Evolutionary conservation across 257 asterid species (phyloP).

Genomic region (Forsythia viridissima): DNA sequence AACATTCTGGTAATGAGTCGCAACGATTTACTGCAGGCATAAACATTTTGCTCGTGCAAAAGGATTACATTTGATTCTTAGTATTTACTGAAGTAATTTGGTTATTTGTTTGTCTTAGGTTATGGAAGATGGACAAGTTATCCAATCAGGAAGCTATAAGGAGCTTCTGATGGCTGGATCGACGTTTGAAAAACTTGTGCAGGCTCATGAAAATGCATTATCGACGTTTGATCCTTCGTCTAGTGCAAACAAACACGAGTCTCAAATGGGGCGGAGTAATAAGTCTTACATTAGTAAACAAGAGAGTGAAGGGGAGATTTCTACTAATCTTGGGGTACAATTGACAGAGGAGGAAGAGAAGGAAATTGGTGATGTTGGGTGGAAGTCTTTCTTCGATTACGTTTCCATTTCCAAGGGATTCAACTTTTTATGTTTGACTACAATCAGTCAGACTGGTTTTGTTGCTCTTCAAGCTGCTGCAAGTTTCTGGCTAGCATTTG

Average conservation of each 20-base stretch:
- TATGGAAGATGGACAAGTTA: constrained; percentile 53
- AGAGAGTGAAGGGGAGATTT: constrained; percentile 43
- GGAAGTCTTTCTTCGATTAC: constrained; percentile 57
- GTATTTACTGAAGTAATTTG: background rate
- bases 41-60: background rate
- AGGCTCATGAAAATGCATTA: constrained; percentile 52
- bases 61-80: background rate
- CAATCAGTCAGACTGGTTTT: constrained; percentile 44
- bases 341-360: constrained; percentile 75
- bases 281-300: constrained; percentile 25
- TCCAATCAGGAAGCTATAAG: constrained; percentile 61
- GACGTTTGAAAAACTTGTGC: constrained; percentile 63
- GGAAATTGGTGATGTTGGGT: constrained; percentile 52
- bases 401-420: constrained; percentile 50
- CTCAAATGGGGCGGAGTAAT: constrained; percentile 19
- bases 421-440: constrained; percentile 1
- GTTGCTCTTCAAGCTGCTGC: constrained; percentile 69
- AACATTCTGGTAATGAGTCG: constrained; percentile 56
- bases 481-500: constrained; percentile 73
- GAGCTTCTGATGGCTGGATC: constrained; percentile 57
- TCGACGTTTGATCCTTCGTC: constrained; percentile 38
- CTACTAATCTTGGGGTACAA: constrained; percentile 34
- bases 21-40: background rate
- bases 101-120: constrained; percentile 41
- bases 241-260: constrained; percentile 22